Evolutionary conservation across 2,329 filamentous ascomycete genomes (phyloP).

Genomic region (Boeremia exigua): DNA sequence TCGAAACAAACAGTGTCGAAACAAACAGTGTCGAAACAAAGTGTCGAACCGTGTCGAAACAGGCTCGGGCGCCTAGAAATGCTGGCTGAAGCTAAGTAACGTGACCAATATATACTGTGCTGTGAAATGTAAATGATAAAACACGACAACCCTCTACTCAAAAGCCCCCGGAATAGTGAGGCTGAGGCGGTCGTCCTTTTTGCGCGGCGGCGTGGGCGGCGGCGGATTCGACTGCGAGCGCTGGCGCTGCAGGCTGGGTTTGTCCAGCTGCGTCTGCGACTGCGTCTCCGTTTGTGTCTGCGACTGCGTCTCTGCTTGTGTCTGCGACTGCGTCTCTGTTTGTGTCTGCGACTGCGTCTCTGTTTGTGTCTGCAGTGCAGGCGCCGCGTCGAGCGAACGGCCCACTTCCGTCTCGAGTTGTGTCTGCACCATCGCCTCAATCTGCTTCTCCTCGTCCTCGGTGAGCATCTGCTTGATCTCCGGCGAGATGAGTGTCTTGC

Average conservation of each 20-base stretch:
- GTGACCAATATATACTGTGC: too few species aligned
- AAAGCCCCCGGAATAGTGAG: conserved; percentile 45
- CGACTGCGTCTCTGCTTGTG: too few species aligned
- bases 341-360: too few species aligned
- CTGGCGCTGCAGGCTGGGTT: conserved; percentile 25
- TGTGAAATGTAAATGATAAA: neutral
- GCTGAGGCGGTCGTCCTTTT: conserved; percentile 44
- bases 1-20: too few species aligned
- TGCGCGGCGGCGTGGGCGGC: conserved; percentile 25
- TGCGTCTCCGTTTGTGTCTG: too few species aligned
- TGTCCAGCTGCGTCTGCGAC: neutral
- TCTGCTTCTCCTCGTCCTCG: conserved; percentile 41
- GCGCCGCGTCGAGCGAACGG: conserved; percentile 30
- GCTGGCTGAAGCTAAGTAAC: neutral
- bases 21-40: too few species aligned
- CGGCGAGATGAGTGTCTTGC: conserved; percentile 43
- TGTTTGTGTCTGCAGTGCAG: neutral
- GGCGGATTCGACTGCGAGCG: conserved; percentile 36
- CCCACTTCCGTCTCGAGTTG: conserved; percentile 44
- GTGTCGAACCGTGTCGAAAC: too few species aligned
- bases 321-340: too few species aligned
- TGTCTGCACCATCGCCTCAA: conserved; percentile 43
- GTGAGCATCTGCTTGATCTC: conserved; percentile 17
- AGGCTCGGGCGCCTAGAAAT: conserved; percentile 6
- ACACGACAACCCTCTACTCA: conserved; percentile 12